Conservation (phyloP, 1,284 basidiomycete genomes). For the Naganishia albida region DNA sequence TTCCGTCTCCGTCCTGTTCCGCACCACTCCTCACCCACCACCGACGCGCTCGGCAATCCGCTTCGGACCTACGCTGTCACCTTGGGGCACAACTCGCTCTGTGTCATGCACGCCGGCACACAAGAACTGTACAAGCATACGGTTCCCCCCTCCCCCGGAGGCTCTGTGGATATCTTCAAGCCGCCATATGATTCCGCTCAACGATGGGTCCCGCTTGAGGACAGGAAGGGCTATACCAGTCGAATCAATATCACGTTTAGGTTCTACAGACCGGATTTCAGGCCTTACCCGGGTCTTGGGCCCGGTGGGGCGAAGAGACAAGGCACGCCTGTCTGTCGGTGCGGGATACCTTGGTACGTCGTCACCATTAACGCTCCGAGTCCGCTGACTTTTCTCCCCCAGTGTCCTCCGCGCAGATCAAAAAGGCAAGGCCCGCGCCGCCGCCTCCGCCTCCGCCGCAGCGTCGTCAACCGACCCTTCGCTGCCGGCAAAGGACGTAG, state of each 20-base stretch:
- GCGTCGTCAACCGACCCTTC: neutral
- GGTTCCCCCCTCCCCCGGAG: constrained; percentile 26
- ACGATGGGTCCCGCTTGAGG: constrained; percentile 24
- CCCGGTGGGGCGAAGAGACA: constrained; percentile 37
- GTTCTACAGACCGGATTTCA: constrained; percentile 83
- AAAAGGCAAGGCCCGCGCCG: constrained; percentile 47
- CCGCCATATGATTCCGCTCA: constrained; percentile 57
- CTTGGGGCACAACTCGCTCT: constrained; percentile 79
- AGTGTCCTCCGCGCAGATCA: constrained; percentile 55
- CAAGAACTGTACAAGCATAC: constrained; percentile 81
- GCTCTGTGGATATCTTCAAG: constrained; percentile 70
- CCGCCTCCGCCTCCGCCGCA: neutral
- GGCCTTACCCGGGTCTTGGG: constrained; percentile 55
- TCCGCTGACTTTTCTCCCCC: neutral
- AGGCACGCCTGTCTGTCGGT: constrained; percentile 66
- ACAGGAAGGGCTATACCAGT: constrained; percentile 61
- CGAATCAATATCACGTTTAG: constrained; percentile 88
- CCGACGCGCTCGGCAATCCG: constrained; percentile 43
- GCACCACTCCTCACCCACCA: constrained; percentile 60
- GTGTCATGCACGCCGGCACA: constrained; percentile 88
- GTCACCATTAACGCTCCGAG: no score
- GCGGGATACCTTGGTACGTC: constrained; percentile 67
- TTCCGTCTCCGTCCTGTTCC: constrained; percentile 78
- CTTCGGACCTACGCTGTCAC: constrained; percentile 79
- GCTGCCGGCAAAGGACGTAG: neutral